phyloP scores from a whole-genome alignment of 1,139 yeast species.

The Yamadazyma oceani region DNA sequence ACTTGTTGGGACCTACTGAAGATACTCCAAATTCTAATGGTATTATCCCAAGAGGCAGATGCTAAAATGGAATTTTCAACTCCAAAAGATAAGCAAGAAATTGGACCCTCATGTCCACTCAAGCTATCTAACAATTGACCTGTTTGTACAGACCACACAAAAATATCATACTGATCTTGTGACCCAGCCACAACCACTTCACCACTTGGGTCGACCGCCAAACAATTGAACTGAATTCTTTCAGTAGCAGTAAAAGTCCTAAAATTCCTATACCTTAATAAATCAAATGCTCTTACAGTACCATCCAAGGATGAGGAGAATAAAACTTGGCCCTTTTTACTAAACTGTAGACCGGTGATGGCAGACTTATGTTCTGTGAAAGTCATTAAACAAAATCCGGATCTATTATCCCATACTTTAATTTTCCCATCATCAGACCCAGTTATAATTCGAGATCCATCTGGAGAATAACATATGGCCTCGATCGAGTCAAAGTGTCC shows the following conservation, averaged over 20 bases:
- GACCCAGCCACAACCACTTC: slow-evolving; percentile 97
- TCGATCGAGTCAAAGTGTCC: slow-evolving; percentile 95
- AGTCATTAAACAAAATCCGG: slow-evolving; percentile 92
- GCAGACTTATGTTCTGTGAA: slow-evolving; percentile 89
- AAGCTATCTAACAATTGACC: slow-evolving; percentile 85
- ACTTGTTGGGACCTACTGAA: slow-evolving; percentile 83
- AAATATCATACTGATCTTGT: slow-evolving; percentile 83
- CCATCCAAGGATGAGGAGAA: slow-evolving; percentile 94
- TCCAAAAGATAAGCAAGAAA: slow-evolving; percentile 85
- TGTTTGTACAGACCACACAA: slow-evolving; percentile 97
- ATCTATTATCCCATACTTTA: slow-evolving; percentile 91
- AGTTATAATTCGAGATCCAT: slow-evolving; percentile 88
- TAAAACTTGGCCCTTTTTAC: slow-evolving; percentile 83
- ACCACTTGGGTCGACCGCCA: slow-evolving; percentile 97
- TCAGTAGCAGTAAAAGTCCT: slow-evolving; percentile 91
- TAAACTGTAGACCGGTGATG: slow-evolving; percentile 85
- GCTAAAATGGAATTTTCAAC: slow-evolving; percentile 76
- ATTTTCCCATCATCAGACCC: slow-evolving; percentile 97
- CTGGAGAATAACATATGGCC: slow-evolving; percentile 85
- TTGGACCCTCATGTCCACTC: slow-evolving; percentile 95
- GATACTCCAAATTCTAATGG: slow-evolving; percentile 89
- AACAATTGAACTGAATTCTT: slow-evolving; percentile 79
- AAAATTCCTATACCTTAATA: slow-evolving; percentile 88
- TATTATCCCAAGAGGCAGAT: slow-evolving; percentile 95
- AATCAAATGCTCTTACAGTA: slow-evolving; percentile 96